A percentile compares a stretch with the other conserved stretches of the same genome.
Conservation (phyloP, 2,329 filamentous ascomycete genomes). For the Ascochyta fabae region DNA sequence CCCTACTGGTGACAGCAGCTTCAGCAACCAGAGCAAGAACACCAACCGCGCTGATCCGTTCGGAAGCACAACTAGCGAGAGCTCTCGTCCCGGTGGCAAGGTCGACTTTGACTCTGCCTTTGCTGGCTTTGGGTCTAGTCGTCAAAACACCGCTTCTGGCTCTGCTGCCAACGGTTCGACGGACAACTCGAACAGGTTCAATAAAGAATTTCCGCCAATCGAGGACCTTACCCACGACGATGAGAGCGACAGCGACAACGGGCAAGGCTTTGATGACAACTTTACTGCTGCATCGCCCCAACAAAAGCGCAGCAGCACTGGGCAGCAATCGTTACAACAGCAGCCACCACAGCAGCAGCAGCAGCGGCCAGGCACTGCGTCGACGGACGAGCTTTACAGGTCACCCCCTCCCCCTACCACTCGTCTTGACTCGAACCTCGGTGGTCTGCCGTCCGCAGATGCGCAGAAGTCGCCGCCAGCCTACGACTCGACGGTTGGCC, state of each 20-base stretch:
- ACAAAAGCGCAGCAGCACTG: slow-evolving; percentile 38
- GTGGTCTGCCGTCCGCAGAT: slow-evolving; percentile 58
- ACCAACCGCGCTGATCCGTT: slow-evolving; percentile 54
- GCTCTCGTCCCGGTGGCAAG: slow-evolving; percentile 59
- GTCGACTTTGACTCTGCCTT: slow-evolving; percentile 88
- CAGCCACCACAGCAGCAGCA: slow-evolving; percentile 38
- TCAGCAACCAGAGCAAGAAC: slow-evolving; percentile 55
- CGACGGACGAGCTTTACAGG: slow-evolving; percentile 41
- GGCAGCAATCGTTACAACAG: slow-evolving; percentile 34
- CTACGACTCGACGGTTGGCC: slow-evolving; percentile 57
- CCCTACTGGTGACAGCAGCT: slow-evolving; percentile 55
- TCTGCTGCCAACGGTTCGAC: slow-evolving; percentile 39
- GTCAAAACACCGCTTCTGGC: slow-evolving; percentile 56
- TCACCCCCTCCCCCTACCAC: slow-evolving; percentile 42
- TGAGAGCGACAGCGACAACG: slow-evolving; percentile 74
- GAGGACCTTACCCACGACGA: slow-evolving; percentile 83
- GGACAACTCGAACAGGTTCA: slow-evolving; percentile 59
- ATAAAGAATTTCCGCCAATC: slow-evolving; percentile 90
- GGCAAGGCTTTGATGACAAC: slow-evolving; percentile 87
- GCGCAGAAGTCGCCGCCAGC: slow-evolving; percentile 66
- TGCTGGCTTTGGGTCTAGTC: slow-evolving; percentile 69
- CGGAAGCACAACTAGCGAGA: slow-evolving; percentile 37
- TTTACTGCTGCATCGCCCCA: slow-evolving; percentile 71
- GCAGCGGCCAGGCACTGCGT: slow-evolving; percentile 34
- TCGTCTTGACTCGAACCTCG: slow-evolving; percentile 45